phyloP scores from a whole-genome alignment of 225 moss, liverwort and hornwort genomes.

The Sphagnum contortum region DNA sequence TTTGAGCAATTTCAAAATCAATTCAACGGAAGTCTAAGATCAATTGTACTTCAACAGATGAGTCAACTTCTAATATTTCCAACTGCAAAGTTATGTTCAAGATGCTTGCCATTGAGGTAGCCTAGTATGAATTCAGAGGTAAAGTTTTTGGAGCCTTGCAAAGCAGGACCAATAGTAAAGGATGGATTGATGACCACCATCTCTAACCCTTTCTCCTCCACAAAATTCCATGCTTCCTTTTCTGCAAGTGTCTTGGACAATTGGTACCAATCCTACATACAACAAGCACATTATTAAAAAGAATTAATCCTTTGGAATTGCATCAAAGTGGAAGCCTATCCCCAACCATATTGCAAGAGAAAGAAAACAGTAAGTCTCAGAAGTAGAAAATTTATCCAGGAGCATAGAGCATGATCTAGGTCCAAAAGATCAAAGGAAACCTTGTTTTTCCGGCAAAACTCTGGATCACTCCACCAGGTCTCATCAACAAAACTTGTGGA shows the following conservation, averaged over 20 bases:
- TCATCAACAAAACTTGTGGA: conserved; percentile 29
- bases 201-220: conserved; percentile 52
- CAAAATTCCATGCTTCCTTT: conserved; percentile 70
- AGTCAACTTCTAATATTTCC: too few relatives aligned
- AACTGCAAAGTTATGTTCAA: too few relatives aligned
- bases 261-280: conserved; percentile 29
- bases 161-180: conserved; percentile 49
- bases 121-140: conserved; percentile 41
- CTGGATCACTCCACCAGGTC: conserved; percentile 36
- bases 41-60: too few relatives aligned
- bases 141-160: conserved; percentile 61
- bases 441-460: conserved; percentile 11
- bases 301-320: too few relatives aligned
- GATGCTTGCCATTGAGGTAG: conserved; percentile 34
- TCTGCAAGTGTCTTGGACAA: conserved; percentile 74
- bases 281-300: too few relatives aligned
- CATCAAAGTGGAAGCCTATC: too few relatives aligned
- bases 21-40: too few relatives aligned
- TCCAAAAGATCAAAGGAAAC: conserved; percentile 1
- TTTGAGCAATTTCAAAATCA: too few relatives aligned
- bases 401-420: too few relatives aligned
- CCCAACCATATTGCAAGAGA: too few relatives aligned
- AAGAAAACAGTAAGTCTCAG: too few relatives aligned
- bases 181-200: conserved; percentile 51
- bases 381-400: too few relatives aligned